Conservation (phyloP, 2,329 filamentous ascomycete species). For the Monilinia fructicola region DNA sequence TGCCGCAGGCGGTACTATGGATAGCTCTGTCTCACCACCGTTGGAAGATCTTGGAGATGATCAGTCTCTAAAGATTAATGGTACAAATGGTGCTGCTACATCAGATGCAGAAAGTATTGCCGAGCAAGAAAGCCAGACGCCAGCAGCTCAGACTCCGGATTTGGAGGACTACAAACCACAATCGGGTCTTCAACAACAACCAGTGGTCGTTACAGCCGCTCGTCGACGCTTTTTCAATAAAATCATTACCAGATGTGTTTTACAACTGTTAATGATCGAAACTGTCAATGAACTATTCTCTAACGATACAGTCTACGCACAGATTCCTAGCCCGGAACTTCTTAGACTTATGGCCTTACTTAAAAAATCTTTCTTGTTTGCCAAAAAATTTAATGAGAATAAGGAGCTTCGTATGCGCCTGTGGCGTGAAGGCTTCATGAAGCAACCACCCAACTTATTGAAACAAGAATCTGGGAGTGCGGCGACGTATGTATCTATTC, state of each 20-base stretch:
- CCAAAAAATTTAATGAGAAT: constrained; percentile 95
- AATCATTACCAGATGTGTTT: constrained; percentile 96
- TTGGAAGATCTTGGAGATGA: constrained; percentile 42
- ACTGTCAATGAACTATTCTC: constrained; percentile 98
- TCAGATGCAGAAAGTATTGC: constrained; percentile 37
- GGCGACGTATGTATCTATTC: constrained; percentile 90
- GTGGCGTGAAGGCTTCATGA: constrained; percentile 99
- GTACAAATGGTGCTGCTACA: constrained; percentile 45
- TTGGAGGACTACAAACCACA: constrained; percentile 83
- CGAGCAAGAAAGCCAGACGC: constrained; percentile 38
- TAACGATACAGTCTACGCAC: constrained; percentile 89
- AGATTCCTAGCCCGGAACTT: constrained; percentile 88
- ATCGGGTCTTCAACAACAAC: constrained; percentile 76
- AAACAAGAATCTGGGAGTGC: constrained; percentile 95
- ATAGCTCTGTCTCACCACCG: constrained; percentile 45
- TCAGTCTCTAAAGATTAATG: constrained; percentile 62
- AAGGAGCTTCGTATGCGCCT: constrained; percentile 91
- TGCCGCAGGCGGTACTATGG: constrained; percentile 53
- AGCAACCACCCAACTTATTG: constrained; percentile 93
- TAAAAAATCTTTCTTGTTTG: constrained; percentile 95
- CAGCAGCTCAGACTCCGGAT: constrained; percentile 33
- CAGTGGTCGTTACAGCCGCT: constrained; percentile 87
- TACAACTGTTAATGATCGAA: constrained; percentile 98
- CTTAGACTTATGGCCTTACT: constrained; percentile 89
- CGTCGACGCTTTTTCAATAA: constrained; percentile 96